Base-by-base conservation (phyloP, 441 rosid species). In the Erysimum cheiri region DNA sequence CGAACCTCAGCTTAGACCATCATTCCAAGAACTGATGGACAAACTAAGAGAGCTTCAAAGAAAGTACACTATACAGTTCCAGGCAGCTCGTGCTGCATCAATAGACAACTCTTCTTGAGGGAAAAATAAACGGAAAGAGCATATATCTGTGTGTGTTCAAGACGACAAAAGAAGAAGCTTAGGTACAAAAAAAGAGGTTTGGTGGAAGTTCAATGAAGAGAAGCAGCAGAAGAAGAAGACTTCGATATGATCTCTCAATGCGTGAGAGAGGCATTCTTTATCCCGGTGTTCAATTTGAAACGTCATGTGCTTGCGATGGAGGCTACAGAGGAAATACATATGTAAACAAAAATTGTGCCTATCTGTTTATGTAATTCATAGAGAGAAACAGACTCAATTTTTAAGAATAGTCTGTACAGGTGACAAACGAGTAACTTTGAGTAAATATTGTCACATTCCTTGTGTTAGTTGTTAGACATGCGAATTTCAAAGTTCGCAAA, bases 1-100 rank as follows among this genome's bases (percentile, higher is more conserved):
- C 17, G 96, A 95, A 80, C 84, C 97, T 13, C 79, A 82, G 54
- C 13, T 70, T 72, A 88, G 98, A 40, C 96, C 99, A 4, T 65
- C 92, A 4, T 88, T 92, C 87, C 97, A 85, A 77, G 99, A 92
- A 78, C 77, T 95, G 61, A 75, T 95, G 79, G 94, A 87, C 52
- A 90, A 66, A 80, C 86, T 90, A 40, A 84, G 87, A 81, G 98
- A 94, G 76, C 74, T 92, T 69, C 97, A 87, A 70, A 90, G 90
- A 60, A 90, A 85, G 50, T 84, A 76, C 39, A 56, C 76, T 3
- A 58, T 85, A 47, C 92, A 86, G 72, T 64, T 79, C 50, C 98
- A 92, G 69, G 96, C 96, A 36, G 81, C 84, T 39, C 93, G 98
- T 69, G 75, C 77, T 14, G 77, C 77, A 1, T 65, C 40, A 0